Percentiles rank a stretch among this genome's conserved stretches.
Evolutionary conservation across 495 filamentous ascomycete species (phyloP).

Genomic region (Talaromyces adpressus): DNA sequence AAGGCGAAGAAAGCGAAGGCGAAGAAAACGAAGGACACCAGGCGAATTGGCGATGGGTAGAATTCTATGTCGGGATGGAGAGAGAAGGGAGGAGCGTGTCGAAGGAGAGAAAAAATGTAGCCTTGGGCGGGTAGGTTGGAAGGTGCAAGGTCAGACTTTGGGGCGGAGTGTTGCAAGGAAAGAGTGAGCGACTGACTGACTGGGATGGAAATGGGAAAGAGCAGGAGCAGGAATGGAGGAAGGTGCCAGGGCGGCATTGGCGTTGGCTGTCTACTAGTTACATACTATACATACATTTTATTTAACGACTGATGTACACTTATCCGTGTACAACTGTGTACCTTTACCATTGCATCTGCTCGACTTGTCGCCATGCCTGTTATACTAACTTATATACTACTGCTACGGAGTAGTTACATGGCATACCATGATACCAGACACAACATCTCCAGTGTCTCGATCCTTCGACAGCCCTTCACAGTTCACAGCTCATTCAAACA

Average conservation of each 20-base stretch:
- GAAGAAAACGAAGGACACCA: slow-evolving; percentile 12
- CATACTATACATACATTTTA: not conserved
- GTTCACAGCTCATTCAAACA: not conserved
- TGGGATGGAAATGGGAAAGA: slow-evolving; percentile 17
- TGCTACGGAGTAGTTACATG: not conserved
- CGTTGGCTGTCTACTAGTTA: not conserved
- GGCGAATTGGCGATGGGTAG: not conserved
- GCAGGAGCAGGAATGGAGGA: slow-evolving; percentile 6
- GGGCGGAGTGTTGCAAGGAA: not conserved
- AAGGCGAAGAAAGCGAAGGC: slow-evolving; percentile 10
- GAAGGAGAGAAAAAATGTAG: slow-evolving; percentile 18
- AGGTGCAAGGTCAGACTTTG: not conserved
- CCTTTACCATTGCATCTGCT: not conserved
- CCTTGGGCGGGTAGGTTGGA: not conserved
- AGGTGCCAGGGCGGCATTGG: not conserved
- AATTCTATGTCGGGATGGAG: slow-evolving; percentile 1
- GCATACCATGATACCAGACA: not conserved
- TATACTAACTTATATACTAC: not conserved
- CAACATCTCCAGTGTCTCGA: not conserved
- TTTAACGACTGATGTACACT: not conserved
- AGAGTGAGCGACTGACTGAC: not conserved
- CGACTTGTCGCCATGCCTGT: not conserved
- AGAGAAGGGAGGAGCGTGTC: not conserved
- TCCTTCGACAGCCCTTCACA: not conserved
- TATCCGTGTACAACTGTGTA: not conserved